These are phyloP conservation scores for Neofusicoccum sp. DNA, from an alignment of 2,329 filamentous ascomycete species.

Conservation along the genomic window DNA sequence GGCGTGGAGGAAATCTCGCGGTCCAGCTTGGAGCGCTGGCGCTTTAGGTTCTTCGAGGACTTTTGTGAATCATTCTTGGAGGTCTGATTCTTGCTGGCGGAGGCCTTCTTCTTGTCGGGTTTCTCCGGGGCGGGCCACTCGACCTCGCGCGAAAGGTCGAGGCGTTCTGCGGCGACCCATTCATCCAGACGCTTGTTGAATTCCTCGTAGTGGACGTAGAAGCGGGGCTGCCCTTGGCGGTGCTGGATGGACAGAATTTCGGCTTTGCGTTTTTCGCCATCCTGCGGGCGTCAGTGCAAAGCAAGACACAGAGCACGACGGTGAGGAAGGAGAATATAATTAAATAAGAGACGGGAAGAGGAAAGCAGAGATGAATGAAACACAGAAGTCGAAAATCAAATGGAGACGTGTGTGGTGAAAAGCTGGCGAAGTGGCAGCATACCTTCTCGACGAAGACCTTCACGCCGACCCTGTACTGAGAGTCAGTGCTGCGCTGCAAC, in stretches of 20 bases:
- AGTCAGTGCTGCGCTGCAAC: slow-evolving; percentile 17
- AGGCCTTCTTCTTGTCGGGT: slow-evolving; percentile 79
- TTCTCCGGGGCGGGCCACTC: slow-evolving; percentile 96
- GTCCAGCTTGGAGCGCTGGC: slow-evolving; percentile 46
- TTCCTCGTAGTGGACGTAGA: slow-evolving; percentile 97
- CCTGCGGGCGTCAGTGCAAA: slow-evolving; percentile 41
- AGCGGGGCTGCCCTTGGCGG: slow-evolving; percentile 81
- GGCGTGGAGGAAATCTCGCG: slow-evolving; percentile 59
- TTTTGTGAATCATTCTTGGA: slow-evolving; percentile 42
- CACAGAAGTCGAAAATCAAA: slow-evolving; percentile 15
- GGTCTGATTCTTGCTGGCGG: slow-evolving; percentile 30
- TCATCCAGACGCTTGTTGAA: slow-evolving; percentile 92
- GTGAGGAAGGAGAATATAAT: neutral
- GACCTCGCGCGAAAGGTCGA: slow-evolving; percentile 86
- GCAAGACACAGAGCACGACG: neutral
- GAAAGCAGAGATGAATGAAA: slow-evolving; percentile 19
- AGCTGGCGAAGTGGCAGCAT: slow-evolving; percentile 34
- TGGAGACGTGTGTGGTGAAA: slow-evolving; percentile 21
- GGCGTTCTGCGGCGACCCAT: slow-evolving; percentile 80
- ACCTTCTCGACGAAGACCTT: slow-evolving; percentile 71
- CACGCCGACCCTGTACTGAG: slow-evolving; percentile 57
- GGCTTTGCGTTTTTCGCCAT: slow-evolving; percentile 83
- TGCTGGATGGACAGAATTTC: slow-evolving; percentile 95
- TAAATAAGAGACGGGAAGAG: neutral
- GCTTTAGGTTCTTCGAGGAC: slow-evolving; percentile 47